phyloP scores from a whole-genome alignment of 2,329 filamentous ascomycete genomes.

The Beauveria asiatica region DNA sequence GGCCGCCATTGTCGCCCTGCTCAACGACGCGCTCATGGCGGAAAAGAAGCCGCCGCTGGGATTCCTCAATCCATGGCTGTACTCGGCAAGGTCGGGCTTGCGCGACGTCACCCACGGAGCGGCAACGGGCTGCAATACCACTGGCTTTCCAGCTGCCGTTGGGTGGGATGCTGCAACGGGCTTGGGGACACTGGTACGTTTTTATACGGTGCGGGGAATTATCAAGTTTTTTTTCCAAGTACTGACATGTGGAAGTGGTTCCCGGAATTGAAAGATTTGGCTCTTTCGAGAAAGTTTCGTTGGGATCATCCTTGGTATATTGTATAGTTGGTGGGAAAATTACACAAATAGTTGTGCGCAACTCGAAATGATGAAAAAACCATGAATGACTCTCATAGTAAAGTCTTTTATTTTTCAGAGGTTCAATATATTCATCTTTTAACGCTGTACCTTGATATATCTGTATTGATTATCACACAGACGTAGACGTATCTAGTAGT shows the following conservation, averaged over 20 bases:
- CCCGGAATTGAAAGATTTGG: conserved; percentile 4
- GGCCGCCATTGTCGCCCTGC: conserved; percentile 51
- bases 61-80: conserved; percentile 56
- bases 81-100: conserved; percentile 19
- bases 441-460: no score
- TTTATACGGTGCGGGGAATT: no score
- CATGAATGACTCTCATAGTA: no score
- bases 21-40: conserved; percentile 56
- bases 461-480: no score
- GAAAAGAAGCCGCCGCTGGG: conserved; percentile 45
- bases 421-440: no score
- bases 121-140: conserved; percentile 3
- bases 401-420: no score
- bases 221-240: no score
- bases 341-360: not conserved
- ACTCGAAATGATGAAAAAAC: not conserved
- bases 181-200: conserved; percentile 21
- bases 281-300: not conserved
- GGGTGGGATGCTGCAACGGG: conserved; percentile 23
- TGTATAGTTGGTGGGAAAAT: not conserved
- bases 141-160: not conserved
- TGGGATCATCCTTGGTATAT: conserved; percentile 8
- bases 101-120: conserved; percentile 13
- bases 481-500: no score
- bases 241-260: conserved; percentile 2